These are phyloP conservation scores for Mucor irregularis DNA, from an alignment of 371 early-diverging fungal genomes.

Conservation along the genomic window DNA sequence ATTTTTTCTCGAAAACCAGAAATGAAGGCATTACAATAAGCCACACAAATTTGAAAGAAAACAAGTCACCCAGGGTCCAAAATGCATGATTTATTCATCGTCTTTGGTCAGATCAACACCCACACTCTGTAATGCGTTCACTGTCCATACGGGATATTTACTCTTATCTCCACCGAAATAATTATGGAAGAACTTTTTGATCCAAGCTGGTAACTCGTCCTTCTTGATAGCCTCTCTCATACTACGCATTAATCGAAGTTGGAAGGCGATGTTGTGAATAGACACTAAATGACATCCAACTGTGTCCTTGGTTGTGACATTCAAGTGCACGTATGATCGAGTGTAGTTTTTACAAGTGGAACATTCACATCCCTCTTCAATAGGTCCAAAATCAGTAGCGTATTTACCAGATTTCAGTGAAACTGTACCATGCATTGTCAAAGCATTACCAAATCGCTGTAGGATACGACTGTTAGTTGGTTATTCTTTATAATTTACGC, in stretches of 20 bases:
- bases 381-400: constrained; percentile 71
- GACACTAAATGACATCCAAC: constrained; percentile 92
- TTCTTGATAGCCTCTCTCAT: constrained; percentile 78
- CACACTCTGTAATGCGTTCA: constrained; percentile 82
- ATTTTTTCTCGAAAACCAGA: background rate
- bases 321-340: constrained; percentile 74
- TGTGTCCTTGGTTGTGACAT: constrained; percentile 70
- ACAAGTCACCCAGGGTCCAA: background rate
- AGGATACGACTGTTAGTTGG: background rate
- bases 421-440: constrained; percentile 81
- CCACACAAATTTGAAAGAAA: background rate
- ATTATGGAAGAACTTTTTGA: constrained; percentile 73
- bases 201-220: constrained; percentile 80
- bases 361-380: constrained; percentile 87
- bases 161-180: constrained; percentile 62
- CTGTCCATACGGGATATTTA: constrained; percentile 84
- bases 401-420: constrained; percentile 65
- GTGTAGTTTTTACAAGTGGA: constrained; percentile 85
- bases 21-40: background rate
- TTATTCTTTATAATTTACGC: background rate
- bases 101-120: constrained; percentile 58
- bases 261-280: constrained; percentile 91
- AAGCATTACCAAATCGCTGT: constrained; percentile 89
- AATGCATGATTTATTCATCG: background rate
- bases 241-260: constrained; percentile 83